Base-by-base conservation (phyloP, 768 basidiomycete species). In the Leccinum uliginosum region DNA sequence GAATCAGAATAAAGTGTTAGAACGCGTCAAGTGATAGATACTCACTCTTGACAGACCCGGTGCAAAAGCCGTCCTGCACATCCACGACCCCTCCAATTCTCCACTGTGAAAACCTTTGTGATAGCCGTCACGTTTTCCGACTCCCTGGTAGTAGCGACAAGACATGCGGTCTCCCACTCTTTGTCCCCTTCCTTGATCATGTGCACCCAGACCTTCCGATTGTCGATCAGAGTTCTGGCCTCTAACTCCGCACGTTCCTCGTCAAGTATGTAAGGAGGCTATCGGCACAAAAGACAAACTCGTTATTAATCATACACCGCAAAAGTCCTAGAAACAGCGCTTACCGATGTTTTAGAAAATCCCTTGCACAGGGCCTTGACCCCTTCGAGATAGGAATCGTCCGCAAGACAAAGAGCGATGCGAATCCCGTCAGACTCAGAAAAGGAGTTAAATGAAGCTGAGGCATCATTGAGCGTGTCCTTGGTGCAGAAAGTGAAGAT, bases 21-120 rank as follows among this genome's bases (percentile, higher is more conserved):
- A 38, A 6, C 8, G 51, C 15, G 38, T 19, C 40, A 44, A 29
- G 29, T 19, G 24, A 26, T 34, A 21, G 19, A 26, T 10, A 76
- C 81, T 61, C 65, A 86, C 80, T 80, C 67, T 59, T 75, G 70
- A 61, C 80, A 82, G 23, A 89, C 85, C 15, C 74, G 72, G 6
- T 82, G 76, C 1, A 86, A 79, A 17, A 91, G 79, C 8, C 80
- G 76, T 64, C 81, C 82, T 0, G 89, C 89, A 61, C 79, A 86
- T 4, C 84, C 80, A 1, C 66, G 71, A 0, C 78, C 67, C 45
- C 85, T 75, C 77, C 80, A 85, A 2, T 62, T 35, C 0, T 80
- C 74, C 48, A 77, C 73, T 0, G 89, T 91, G 65, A 75, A 86
- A 1, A 91, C 88, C 67, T 91, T 91, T 38, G 85, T 85, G 46